Evolutionary conservation across 345 rosid species (phyloP).

Genomic region (Linum tenue): DNA sequence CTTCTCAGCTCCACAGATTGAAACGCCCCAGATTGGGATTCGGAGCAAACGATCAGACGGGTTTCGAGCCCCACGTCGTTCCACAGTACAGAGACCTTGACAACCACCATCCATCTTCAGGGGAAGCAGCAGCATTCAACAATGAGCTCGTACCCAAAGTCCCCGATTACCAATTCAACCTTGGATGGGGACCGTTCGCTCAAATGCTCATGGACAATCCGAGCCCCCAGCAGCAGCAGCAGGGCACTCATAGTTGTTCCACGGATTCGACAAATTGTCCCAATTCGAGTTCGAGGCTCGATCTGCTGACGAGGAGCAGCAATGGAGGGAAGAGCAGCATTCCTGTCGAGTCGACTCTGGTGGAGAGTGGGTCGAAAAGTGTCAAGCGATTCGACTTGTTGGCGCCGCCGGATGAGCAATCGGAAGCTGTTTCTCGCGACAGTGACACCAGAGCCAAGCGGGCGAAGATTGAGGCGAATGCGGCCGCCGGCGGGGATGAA

Average conservation of each 20-base stretch:
- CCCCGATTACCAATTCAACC: constrained; percentile 8
- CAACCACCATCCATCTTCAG: not conserved
- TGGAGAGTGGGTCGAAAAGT: constrained; percentile 4
- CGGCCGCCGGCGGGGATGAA: not conserved
- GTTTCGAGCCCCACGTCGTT: constrained; percentile 8
- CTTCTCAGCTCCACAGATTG: constrained; percentile 2
- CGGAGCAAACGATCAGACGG: not conserved
- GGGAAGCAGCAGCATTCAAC: not conserved
- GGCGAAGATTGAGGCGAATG: constrained; percentile 8
- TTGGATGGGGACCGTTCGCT: not conserved
- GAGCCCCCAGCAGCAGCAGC: not conserved
- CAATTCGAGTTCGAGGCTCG: constrained; percentile 3
- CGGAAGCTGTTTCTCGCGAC: constrained; percentile 36
- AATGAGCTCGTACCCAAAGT: not conserved
- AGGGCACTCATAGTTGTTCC: constrained; percentile 2
- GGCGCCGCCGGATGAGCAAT: constrained; percentile 47
- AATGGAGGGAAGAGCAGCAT: not conserved
- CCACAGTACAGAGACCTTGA: constrained; percentile 2
- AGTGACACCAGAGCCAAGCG: not conserved
- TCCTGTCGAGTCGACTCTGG: not conserved
- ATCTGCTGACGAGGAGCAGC: constrained; percentile 8
- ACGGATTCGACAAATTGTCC: constrained; percentile 1
- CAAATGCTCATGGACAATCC: not conserved
- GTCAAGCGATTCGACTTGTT: not conserved
- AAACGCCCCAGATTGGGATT: not conserved